A percentile compares a stretch with the other conserved stretches of the same genome.
These are phyloP conservation scores for Musa balbisiana DNA, from an alignment of 202 grass and related monocot genomes.

Conservation along the genomic window DNA sequence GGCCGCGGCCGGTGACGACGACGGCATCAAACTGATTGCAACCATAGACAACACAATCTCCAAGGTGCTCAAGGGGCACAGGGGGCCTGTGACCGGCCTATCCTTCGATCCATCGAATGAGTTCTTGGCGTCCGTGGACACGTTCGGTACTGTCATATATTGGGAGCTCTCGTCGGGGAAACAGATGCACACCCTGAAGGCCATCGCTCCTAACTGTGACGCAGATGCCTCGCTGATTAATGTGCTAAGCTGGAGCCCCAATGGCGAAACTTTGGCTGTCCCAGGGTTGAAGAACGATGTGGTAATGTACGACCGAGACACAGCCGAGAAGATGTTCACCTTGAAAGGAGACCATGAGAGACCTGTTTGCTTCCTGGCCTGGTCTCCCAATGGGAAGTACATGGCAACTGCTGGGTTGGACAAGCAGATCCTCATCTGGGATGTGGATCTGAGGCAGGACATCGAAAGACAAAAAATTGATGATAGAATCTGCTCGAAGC, in stretches of 20 bases:
- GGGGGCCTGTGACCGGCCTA: conserved; percentile 53
- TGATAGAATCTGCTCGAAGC: conserved; percentile 53
- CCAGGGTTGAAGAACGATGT: conserved; percentile 86
- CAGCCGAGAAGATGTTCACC: conserved; percentile 58
- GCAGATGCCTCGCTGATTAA: conserved; percentile 46
- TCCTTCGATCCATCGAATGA: conserved; percentile 80
- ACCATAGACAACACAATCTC: conserved; percentile 86
- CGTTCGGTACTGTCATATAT: conserved; percentile 69
- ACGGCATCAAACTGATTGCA: conserved; percentile 86
- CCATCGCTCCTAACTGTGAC: conserved; percentile 54
- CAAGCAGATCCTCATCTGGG: conserved; percentile 86
- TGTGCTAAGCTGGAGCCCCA: conserved; percentile 68
- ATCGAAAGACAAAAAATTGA: conserved; percentile 92
- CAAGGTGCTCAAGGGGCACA: conserved; percentile 94
- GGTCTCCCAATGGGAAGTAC: conserved; percentile 90
- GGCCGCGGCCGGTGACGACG: conserved; percentile 84
- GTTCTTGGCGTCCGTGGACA: conserved; percentile 75
- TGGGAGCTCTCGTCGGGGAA: conserved; percentile 67
- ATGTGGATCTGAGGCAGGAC: conserved; percentile 84
- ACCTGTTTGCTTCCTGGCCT: conserved; percentile 60
- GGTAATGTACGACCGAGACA: conserved; percentile 92
- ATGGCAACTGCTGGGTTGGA: conserved; percentile 69
- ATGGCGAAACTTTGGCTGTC: conserved; percentile 74
- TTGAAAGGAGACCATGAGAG: conserved; percentile 89
- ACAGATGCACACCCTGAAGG: conserved; percentile 39